These are phyloP conservation scores for Fomitopsis betulina DNA, from an alignment of 1,284 basidiomycete species.

Conservation along the genomic window DNA sequence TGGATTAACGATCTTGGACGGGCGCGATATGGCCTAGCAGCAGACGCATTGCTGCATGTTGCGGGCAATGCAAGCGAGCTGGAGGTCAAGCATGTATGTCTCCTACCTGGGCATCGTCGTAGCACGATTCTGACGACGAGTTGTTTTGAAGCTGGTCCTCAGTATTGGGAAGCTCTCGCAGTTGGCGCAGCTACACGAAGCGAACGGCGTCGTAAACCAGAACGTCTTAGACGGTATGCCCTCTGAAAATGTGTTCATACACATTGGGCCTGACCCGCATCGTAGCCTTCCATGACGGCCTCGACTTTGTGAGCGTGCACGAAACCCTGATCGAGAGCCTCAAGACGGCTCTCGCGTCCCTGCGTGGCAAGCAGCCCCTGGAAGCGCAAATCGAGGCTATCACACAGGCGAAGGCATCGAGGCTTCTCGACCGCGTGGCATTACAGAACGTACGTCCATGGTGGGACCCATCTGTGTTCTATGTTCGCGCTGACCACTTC, in stretches of 20 bases:
- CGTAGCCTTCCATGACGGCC: slow-evolving; percentile 64
- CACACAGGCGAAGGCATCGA: slow-evolving; percentile 46
- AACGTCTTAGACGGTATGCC: slow-evolving; percentile 49
- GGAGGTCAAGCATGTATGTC: slow-evolving; percentile 67
- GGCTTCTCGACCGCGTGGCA: slow-evolving; percentile 39
- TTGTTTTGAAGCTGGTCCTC: slow-evolving; percentile 66
- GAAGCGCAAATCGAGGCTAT: slow-evolving; percentile 66
- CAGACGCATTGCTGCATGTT: slow-evolving; percentile 59
- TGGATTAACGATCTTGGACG: slow-evolving; percentile 91
- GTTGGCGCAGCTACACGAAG: slow-evolving; percentile 71
- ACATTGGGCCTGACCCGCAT: slow-evolving; percentile 4
- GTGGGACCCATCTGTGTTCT: not conserved
- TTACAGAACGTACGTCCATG: slow-evolving; percentile 38
- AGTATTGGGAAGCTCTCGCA: slow-evolving; percentile 89
- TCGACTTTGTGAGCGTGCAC: slow-evolving; percentile 75
- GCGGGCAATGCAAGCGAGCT: slow-evolving; percentile 55
- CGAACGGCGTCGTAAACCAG: slow-evolving; percentile 41
- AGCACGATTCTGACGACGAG: not conserved
- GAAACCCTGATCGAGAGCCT: slow-evolving; percentile 59
- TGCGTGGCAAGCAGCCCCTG: slow-evolving; percentile 56
- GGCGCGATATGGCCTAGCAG: slow-evolving; percentile 62
- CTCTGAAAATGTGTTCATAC: not conserved
- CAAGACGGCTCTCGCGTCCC: slow-evolving; percentile 38
- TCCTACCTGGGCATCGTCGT: not conserved
- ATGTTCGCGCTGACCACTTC: not conserved